Conservation (phyloP, 306 rosid species). For the Parietaria judaica region DNA sequence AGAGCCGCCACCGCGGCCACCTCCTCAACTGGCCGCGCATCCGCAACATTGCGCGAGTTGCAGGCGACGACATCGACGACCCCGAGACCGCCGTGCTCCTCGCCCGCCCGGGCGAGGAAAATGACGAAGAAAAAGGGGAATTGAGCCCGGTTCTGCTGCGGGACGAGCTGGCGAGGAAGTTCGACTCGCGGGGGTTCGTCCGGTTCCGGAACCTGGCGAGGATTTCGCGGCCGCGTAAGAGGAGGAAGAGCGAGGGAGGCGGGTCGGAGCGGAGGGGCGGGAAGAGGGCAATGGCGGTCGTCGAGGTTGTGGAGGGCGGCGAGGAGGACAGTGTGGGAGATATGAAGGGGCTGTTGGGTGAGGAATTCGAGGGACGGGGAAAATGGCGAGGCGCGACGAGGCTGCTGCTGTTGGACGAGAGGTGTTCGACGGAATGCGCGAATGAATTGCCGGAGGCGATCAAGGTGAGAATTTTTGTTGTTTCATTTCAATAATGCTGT, state of each 20-base stretch:
- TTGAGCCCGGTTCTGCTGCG: conserved; percentile 66
- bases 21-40: conserved; percentile 93
- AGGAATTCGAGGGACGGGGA: conserved; percentile 45
- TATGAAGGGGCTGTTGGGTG: conserved; percentile 16
- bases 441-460: conserved; percentile 77
- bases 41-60: conserved; percentile 77
- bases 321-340: conserved; percentile 37
- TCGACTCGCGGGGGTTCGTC: conserved; percentile 60
- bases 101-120: not conserved
- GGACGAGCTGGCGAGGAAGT: conserved; percentile 58
- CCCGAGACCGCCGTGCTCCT: conserved; percentile 29
- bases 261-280: conserved; percentile 22
- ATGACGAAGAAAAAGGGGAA: conserved; percentile 34
- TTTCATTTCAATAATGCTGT: conserved; percentile 4
- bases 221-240: conserved; percentile 71
- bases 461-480: conserved; percentile 39
- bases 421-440: conserved; percentile 28
- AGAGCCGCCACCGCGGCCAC: conserved; percentile 78
- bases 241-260: conserved; percentile 31
- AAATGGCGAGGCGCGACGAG: conserved; percentile 85
- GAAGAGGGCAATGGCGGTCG: conserved; percentile 29
- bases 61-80: conserved; percentile 72
- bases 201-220: conserved; percentile 67
- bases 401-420: conserved; percentile 70
- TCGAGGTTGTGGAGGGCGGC: conserved; percentile 72